A percentile compares a stretch with the other conserved stretches of the same genome.
These are phyloP conservation scores for Rubia peregrina DNA, from an alignment of 305 asterid species.

Conservation along the genomic window DNA sequence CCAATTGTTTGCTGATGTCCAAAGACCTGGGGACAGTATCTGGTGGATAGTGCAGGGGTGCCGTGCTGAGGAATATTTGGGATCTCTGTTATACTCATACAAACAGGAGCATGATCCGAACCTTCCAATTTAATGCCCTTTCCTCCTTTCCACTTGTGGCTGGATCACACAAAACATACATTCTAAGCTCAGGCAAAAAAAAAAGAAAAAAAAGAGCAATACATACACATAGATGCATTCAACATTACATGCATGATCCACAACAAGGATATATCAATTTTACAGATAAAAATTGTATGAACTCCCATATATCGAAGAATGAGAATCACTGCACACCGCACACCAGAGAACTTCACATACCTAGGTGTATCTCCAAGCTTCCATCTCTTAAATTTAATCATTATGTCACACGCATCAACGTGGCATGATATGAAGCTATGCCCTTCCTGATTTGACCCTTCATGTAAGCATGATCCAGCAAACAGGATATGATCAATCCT, in stretches of 20 bases:
- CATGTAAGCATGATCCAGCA: conserved; percentile 80
- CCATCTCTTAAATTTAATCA: conserved; percentile 81
- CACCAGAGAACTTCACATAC: conserved; percentile 39
- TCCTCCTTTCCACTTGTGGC: conserved; percentile 50
- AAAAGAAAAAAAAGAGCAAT: not conserved
- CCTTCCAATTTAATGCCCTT: conserved; percentile 82
- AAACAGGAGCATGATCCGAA: conserved; percentile 94
- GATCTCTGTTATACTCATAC: conserved; percentile 45
- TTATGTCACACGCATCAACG: conserved; percentile 72
- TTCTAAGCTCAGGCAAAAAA: not conserved
- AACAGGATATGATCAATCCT: conserved; percentile 91
- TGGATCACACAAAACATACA: conserved; percentile 2
- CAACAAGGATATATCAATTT: not conserved
- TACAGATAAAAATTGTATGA: not conserved
- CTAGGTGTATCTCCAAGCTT: conserved; percentile 69
- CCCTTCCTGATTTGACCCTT: conserved; percentile 41
- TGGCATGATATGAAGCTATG: conserved; percentile 71
- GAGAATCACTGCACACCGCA: conserved; percentile 19
- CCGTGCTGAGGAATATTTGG: conserved; percentile 53
- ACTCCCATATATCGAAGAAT: not conserved
- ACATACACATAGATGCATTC: not conserved
- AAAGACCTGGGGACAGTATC: conserved; percentile 82
- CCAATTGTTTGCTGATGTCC: conserved; percentile 92
- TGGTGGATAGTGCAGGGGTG: conserved; percentile 72
- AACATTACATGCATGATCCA: not conserved